phyloP scores from a whole-genome alignment of 768 basidiomycete species.

The Termitomyces sp. region DNA sequence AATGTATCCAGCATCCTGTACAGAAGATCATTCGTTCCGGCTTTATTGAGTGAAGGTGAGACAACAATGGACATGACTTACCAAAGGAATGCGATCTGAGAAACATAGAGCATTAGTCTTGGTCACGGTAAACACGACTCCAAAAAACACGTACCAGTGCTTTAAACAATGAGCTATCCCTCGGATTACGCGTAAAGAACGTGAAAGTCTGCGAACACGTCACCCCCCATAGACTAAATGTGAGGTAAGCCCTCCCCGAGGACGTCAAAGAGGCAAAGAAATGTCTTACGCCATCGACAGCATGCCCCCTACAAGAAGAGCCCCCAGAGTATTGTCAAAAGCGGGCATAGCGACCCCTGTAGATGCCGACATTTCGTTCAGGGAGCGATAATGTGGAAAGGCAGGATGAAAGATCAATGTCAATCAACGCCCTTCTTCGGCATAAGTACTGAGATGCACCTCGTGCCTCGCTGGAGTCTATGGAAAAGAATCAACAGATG shows the following conservation, averaged over 20 bases:
- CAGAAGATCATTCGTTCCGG: neutral
- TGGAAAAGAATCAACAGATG: neutral
- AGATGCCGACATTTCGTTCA: conserved; percentile 10
- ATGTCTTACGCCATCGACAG: conserved; percentile 44
- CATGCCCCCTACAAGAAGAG: conserved; percentile 48
- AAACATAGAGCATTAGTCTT: neutral
- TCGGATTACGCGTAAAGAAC: conserved; percentile 36
- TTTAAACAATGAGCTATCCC: conserved; percentile 29
- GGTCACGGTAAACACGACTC: neutral
- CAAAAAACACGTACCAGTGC: conserved; percentile 25
- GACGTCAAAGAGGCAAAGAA: neutral
- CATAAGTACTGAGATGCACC: neutral
- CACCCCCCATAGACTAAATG: conserved; percentile 49
- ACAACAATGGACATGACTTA: conserved; percentile 2
- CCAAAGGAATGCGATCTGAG: conserved; percentile 30
- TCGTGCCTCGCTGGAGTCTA: neutral
- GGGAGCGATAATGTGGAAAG: neutral
- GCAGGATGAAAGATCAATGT: neutral
- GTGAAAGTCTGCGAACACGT: conserved; percentile 49
- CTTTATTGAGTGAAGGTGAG: neutral
- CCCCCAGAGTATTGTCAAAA: conserved; percentile 48
- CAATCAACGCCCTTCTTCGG: neutral
- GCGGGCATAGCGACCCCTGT: conserved; percentile 14
- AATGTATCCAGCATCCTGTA: conserved; percentile 50
- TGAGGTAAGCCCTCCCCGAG: neutral